A percentile compares a stretch with the other conserved stretches of the same genome.
Conservation (phyloP, 2,329 filamentous ascomycete genomes). For the Diaporthe ampelina region DNA sequence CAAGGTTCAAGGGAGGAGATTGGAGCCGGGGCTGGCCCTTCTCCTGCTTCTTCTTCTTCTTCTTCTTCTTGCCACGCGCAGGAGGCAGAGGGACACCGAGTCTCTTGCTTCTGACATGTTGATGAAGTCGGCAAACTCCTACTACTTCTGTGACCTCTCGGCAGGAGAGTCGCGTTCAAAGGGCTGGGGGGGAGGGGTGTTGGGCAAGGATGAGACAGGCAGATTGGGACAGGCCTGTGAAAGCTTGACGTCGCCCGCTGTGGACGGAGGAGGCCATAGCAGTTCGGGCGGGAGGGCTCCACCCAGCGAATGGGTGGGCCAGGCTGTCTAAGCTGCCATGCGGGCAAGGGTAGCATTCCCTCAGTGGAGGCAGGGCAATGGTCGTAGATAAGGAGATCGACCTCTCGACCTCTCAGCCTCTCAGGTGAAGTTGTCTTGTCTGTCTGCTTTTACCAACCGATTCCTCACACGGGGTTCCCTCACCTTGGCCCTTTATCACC, state of each 20-base stretch:
- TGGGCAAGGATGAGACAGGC: slow-evolving; percentile 12
- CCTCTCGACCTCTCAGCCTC: slow-evolving; percentile 4
- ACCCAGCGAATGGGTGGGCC: neutral
- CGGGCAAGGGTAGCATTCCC: slow-evolving; percentile 27
- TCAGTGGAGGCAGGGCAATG: slow-evolving; percentile 16
- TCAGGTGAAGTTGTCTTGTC: neutral
- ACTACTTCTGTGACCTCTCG: neutral
- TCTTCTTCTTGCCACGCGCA: neutral
- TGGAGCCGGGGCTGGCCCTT: neutral
- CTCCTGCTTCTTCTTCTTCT: slow-evolving; percentile 12
- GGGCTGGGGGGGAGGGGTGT: neutral
- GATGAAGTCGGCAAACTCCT: slow-evolving; percentile 2
- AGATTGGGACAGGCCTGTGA: neutral
- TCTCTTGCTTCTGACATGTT: slow-evolving; percentile 6
- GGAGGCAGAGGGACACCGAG: neutral
- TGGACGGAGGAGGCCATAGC: slow-evolving; percentile 20
- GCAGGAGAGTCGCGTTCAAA: neutral
- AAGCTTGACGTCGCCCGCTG: slow-evolving; percentile 25
- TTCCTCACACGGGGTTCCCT: neutral
- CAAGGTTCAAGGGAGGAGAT: slow-evolving; percentile 2
- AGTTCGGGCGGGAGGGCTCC: slow-evolving; percentile 15
- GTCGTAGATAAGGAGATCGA: slow-evolving; percentile 27
- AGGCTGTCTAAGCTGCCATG: slow-evolving; percentile 6
- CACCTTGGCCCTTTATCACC: slow-evolving; percentile 16
- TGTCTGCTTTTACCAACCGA: slow-evolving; percentile 22